Evolutionary conservation across 768 basidiomycete genomes (phyloP).

Genomic region (Pleurotus platypus): DNA sequence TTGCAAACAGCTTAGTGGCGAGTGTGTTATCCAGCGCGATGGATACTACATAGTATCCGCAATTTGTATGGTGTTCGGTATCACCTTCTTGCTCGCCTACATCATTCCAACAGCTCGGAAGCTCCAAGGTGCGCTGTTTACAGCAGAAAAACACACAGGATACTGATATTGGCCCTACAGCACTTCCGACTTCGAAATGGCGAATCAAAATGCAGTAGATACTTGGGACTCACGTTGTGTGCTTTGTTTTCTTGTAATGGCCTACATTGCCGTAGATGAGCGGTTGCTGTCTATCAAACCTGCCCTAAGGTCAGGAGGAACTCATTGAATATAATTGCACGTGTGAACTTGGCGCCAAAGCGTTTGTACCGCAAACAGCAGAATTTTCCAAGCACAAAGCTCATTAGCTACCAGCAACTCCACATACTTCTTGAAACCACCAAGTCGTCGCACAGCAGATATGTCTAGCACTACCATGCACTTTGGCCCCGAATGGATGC

Average conservation of each 20-base stretch:
- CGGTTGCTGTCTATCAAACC: slow-evolving; percentile 15
- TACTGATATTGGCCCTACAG: slow-evolving; percentile 30
- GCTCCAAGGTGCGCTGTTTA: slow-evolving; percentile 68
- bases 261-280: no score
- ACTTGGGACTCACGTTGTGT: not conserved
- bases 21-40: slow-evolving; percentile 81
- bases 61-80: slow-evolving; percentile 78
- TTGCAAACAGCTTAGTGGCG: slow-evolving; percentile 73
- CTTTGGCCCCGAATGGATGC: slow-evolving; percentile 94
- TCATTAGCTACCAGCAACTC: slow-evolving; percentile 16
- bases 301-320: slow-evolving; percentile 33
- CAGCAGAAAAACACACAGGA: not conserved
- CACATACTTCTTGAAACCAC: slow-evolving; percentile 16
- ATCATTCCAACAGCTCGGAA: slow-evolving; percentile 81
- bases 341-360: slow-evolving; percentile 25
- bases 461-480: slow-evolving; percentile 75
- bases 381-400: slow-evolving; percentile 29
- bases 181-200: slow-evolving; percentile 69
- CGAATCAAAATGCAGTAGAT: slow-evolving; percentile 50
- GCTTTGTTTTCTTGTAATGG: no score
- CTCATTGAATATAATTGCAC: slow-evolving; percentile 31
- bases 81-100: slow-evolving; percentile 66
- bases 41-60: slow-evolving; percentile 87
- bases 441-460: slow-evolving; percentile 17
- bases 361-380: slow-evolving; percentile 19